Evolutionary conservation across 176 grass and related monocot species (phyloP).

Genomic region (Neostapfia colusana): DNA sequence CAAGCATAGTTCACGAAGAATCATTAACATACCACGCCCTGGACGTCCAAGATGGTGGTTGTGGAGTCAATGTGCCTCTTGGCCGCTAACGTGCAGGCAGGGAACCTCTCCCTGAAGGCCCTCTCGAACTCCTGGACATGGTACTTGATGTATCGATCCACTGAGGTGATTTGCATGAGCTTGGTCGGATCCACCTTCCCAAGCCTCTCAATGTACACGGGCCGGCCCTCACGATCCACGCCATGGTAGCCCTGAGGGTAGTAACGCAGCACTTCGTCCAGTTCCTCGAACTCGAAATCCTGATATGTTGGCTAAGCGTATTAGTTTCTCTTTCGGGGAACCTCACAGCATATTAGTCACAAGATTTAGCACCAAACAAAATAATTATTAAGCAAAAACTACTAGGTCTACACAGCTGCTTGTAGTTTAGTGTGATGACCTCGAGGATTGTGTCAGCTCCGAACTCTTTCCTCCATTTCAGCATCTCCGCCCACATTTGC

Average conservation of each 20-base stretch:
- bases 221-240: conserved; percentile 74
- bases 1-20: neutral
- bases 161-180: conserved; percentile 77
- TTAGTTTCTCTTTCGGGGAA: neutral
- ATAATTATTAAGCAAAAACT: neutral
- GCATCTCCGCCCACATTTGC: conserved; percentile 97
- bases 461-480: conserved; percentile 92
- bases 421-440: conserved; percentile 40
- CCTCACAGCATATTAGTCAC: neutral
- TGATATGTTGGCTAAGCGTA: neutral
- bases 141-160: conserved; percentile 96
- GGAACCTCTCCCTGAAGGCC: conserved; percentile 88
- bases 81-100: conserved; percentile 92
- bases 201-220: conserved; percentile 93
- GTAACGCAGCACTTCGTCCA: conserved; percentile 65
- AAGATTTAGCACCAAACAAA: neutral
- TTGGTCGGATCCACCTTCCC: conserved; percentile 90
- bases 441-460: conserved; percentile 83
- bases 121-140: conserved; percentile 99
- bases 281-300: conserved; percentile 93
- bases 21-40: conserved; percentile 76
- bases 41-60: conserved; percentile 92
- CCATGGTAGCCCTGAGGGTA: conserved; percentile 97
- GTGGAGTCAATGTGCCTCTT: conserved; percentile 87
- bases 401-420: neutral